A percentile compares a stretch with the other conserved stretches of the same genome.
phyloP scores from a whole-genome alignment of 2,329 filamentous ascomycete species.

The Neobulgaria alba region DNA sequence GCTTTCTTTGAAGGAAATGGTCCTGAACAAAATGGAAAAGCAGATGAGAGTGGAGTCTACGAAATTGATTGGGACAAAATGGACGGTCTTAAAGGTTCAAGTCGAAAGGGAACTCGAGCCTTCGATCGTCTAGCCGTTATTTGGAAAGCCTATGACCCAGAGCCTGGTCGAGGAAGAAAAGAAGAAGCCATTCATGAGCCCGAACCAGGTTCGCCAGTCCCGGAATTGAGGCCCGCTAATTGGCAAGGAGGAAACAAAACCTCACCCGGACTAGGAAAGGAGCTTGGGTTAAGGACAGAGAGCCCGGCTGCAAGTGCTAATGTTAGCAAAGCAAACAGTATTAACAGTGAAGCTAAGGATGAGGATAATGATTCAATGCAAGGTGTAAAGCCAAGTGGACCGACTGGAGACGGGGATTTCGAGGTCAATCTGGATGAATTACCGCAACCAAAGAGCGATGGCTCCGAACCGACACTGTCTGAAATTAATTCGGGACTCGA shows the following conservation, averaged over 20 bases:
- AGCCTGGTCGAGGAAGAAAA: slow-evolving; percentile 14
- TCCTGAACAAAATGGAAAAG: slow-evolving; percentile 55
- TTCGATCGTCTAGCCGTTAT: slow-evolving; percentile 79
- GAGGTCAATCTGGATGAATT: slow-evolving; percentile 16
- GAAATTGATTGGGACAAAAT: slow-evolving; percentile 68
- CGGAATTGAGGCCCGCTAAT: slow-evolving; percentile 57
- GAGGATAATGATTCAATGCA: slow-evolving; percentile 17
- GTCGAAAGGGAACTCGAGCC: slow-evolving; percentile 69
- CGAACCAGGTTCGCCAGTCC: slow-evolving; percentile 55
- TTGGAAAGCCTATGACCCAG: slow-evolving; percentile 50
- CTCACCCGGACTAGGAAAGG: slow-evolving; percentile 45
- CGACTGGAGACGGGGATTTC: slow-evolving; percentile 22
- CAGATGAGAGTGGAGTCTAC: slow-evolving; percentile 63
- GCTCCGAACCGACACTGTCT: slow-evolving; percentile 16
- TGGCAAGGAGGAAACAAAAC: slow-evolving; percentile 57
- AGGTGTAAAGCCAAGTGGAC: slow-evolving; percentile 21
- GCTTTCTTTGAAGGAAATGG: slow-evolving; percentile 81
- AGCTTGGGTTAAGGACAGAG: slow-evolving; percentile 58
- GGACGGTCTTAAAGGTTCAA: slow-evolving; percentile 91
- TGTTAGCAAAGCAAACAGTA: slow-evolving; percentile 65
- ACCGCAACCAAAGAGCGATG: slow-evolving; percentile 15
- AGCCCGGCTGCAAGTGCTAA: slow-evolving; percentile 52
- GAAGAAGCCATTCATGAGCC: slow-evolving; percentile 54
- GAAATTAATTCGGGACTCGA: slow-evolving; percentile 20
- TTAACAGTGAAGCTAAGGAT: slow-evolving; percentile 35